phyloP scores from a whole-genome alignment of 2,329 filamentous ascomycete species.

The Escovopsis weberi region DNA sequence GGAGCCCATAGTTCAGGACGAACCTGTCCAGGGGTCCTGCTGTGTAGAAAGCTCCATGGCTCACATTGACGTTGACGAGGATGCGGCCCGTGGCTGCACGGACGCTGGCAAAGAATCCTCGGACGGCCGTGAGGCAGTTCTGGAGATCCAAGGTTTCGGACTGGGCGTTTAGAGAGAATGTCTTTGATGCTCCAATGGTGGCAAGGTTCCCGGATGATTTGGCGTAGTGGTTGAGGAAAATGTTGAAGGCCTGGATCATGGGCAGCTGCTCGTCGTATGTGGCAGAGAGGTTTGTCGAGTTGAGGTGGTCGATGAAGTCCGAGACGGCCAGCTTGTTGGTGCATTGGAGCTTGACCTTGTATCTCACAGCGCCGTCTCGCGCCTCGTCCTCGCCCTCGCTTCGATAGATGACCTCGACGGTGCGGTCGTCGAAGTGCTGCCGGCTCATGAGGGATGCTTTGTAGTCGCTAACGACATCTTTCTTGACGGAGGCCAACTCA shows the following conservation, averaged over 20 bases:
- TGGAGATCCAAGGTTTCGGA: slow-evolving; percentile 11
- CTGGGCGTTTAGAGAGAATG: slow-evolving; percentile 9
- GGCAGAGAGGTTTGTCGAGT: slow-evolving; percentile 10
- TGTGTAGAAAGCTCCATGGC: slow-evolving; percentile 19
- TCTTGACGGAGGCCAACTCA: slow-evolving; percentile 5
- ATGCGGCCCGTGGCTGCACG: slow-evolving; percentile 6
- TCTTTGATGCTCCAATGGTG: slow-evolving; percentile 17
- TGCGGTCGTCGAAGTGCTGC: slow-evolving; percentile 7
- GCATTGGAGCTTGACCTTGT: slow-evolving; percentile 11
- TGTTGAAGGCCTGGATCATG: slow-evolving; percentile 10
- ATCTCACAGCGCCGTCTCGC: slow-evolving; percentile 4
- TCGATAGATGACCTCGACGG: slow-evolving; percentile 12
- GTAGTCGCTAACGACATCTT: slow-evolving; percentile 20
- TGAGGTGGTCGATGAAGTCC: slow-evolving; percentile 13
- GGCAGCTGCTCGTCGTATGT: slow-evolving; percentile 12
- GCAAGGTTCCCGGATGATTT: slow-evolving; percentile 12
- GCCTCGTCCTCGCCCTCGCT: slow-evolving; percentile 17
- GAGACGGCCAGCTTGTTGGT: slow-evolving; percentile 13
- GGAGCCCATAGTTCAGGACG: slow-evolving; percentile 4
- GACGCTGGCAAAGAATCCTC: slow-evolving; percentile 14
- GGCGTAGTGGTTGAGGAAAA: slow-evolving; percentile 17
- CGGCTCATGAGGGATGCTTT: slow-evolving; percentile 17
- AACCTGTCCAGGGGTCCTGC: slow-evolving; percentile 11
- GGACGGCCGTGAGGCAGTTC: slow-evolving; percentile 14
- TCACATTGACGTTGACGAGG: slow-evolving; percentile 17